Evolutionary conservation across 2,329 filamentous ascomycete species (phyloP).

Genomic region (Ophiostoma ulmi): DNA sequence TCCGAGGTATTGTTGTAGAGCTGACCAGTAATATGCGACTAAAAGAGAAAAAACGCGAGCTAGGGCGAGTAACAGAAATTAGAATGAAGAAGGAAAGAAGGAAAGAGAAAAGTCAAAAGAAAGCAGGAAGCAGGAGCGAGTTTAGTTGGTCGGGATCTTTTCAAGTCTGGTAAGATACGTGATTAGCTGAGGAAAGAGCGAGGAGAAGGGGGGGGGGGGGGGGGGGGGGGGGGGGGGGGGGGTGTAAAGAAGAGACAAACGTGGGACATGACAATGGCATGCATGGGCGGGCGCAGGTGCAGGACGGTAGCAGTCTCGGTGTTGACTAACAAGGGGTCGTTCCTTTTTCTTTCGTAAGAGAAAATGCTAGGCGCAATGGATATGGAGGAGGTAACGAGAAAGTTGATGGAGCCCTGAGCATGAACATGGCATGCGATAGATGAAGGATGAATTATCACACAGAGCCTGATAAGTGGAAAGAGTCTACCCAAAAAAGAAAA

Average conservation of each 20-base stretch:
- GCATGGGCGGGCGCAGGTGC: too few species aligned
- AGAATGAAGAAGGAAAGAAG: neutral
- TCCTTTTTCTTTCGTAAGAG: slow-evolving; percentile 1
- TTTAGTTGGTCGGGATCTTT: neutral
- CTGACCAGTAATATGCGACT: neutral
- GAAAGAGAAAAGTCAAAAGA: neutral
- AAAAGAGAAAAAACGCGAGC: too few species aligned
- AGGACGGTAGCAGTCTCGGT: neutral
- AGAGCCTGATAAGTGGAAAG: too few species aligned
- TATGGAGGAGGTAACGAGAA: neutral
- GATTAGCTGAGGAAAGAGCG: neutral
- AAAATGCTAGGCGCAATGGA: neutral
- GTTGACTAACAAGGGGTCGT: neutral
- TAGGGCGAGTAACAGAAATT: neutral
- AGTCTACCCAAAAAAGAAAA: too few species aligned
- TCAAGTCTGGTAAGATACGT: neutral
- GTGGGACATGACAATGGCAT: neutral
- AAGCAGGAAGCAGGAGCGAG: neutral
- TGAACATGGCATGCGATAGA: neutral
- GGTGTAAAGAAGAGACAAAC: neutral
- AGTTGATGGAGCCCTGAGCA: neutral
- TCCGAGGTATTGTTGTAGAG: neutral
- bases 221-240: too few species aligned
- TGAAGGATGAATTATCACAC: too few species aligned
- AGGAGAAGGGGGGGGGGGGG: neutral